Evolutionary conservation across 1,284 basidiomycete genomes (phyloP).

Genomic region (Tilletia indica): DNA sequence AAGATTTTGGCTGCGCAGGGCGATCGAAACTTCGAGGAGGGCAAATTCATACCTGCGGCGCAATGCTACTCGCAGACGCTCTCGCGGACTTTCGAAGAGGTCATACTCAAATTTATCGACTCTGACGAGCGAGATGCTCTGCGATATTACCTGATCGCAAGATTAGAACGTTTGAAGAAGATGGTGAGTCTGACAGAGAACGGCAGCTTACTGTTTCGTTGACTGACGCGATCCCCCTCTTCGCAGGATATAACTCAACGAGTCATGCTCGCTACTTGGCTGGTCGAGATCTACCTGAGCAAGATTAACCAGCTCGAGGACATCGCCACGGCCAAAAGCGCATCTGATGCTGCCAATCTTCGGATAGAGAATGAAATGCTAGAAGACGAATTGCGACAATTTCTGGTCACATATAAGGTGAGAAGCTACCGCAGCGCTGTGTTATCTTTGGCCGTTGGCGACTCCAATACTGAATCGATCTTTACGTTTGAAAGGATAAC

Average conservation of each 20-base stretch:
- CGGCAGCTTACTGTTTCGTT: too few relatives aligned
- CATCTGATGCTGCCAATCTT: constrained; percentile 82
- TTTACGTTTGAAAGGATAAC: constrained; percentile 63
- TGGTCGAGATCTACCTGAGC: constrained; percentile 92
- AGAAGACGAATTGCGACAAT: constrained; percentile 87
- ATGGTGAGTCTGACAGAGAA: constrained; percentile 62
- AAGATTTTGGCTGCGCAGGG: constrained; percentile 81
- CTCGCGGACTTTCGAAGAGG: constrained; percentile 84
- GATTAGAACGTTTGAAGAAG: constrained; percentile 78
- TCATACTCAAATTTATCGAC: constrained; percentile 85
- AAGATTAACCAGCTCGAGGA: constrained; percentile 97
- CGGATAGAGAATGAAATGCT: constrained; percentile 76
- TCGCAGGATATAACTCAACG: constrained; percentile 81
- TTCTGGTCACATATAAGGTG: constrained; percentile 88
- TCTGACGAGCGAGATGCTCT: constrained; percentile 86
- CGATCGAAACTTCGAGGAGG: constrained; percentile 75
- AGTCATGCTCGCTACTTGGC: constrained; percentile 98
- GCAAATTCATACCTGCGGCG: constrained; percentile 83
- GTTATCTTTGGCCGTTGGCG: too few relatives aligned
- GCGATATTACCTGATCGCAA: constrained; percentile 81
- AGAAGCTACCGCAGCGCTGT: background rate
- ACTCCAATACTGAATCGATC: background rate
- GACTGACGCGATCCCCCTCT: background rate
- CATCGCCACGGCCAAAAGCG: constrained; percentile 69
- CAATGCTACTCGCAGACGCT: constrained; percentile 71